A percentile compares a stretch with the other conserved stretches of the same genome.
phyloP scores from a whole-genome alignment of 2,329 filamentous ascomycete genomes.

The Ophiostoma populinum region DNA sequence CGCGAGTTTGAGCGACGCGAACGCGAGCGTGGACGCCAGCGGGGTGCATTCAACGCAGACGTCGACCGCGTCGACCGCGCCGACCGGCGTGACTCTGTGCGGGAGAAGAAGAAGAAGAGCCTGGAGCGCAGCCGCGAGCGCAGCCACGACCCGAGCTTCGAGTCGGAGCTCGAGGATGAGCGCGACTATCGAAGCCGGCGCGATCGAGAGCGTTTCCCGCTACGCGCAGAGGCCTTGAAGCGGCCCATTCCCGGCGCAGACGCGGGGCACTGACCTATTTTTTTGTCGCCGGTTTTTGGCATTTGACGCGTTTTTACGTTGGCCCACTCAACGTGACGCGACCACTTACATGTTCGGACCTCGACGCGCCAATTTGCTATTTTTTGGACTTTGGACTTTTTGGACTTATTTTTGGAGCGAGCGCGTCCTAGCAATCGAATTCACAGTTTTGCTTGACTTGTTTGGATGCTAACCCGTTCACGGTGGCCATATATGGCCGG shows the following conservation, averaged over 20 bases:
- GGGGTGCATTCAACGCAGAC: too few relatives aligned
- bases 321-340: too few relatives aligned
- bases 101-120: constrained; percentile 16
- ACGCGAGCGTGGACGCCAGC: constrained; percentile 14
- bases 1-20: constrained; percentile 2
- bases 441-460: too few relatives aligned
- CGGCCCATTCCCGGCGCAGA: constrained; percentile 34
- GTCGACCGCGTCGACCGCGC: constrained; percentile 7
- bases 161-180: constrained; percentile 11
- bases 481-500: too few relatives aligned
- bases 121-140: constrained; percentile 11
- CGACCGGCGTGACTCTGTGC: constrained; percentile 17
- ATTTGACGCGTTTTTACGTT: too few relatives aligned
- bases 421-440: too few relatives aligned
- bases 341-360: too few relatives aligned
- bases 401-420: too few relatives aligned
- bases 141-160: constrained; percentile 12
- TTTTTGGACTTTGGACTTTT: too few relatives aligned
- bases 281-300: background rate
- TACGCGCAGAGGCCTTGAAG: constrained; percentile 24
- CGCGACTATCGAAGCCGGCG: constrained; percentile 4
- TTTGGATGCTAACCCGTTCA: too few relatives aligned
- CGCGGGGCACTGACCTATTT: constrained; percentile 18
- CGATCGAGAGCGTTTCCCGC: constrained; percentile 17
- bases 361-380: too few relatives aligned